Conservation (phyloP, 371 early-diverging fungal genomes). For the Saksenaea oblongispora region DNA sequence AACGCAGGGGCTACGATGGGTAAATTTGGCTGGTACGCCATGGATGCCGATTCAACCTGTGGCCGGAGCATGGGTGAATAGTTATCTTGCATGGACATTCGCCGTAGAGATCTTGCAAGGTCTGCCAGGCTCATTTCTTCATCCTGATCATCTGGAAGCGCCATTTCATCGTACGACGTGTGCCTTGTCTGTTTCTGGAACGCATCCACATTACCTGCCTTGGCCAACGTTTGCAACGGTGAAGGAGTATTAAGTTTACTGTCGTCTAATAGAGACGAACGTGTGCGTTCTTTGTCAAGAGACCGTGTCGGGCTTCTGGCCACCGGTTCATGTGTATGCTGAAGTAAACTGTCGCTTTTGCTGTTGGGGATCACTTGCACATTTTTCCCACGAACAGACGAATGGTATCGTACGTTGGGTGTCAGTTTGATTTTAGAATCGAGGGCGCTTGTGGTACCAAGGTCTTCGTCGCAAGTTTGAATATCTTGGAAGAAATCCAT, state of each 20-base stretch:
- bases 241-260: conserved; percentile 5
- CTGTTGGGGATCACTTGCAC: conserved; percentile 17
- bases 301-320: not conserved
- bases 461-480: conserved; percentile 19
- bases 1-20: conserved; percentile 29
- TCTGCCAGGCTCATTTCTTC: conserved; percentile 42
- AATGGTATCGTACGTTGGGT: conserved; percentile 28
- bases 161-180: not conserved
- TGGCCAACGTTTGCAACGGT: conserved; percentile 17
- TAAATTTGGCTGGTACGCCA: conserved; percentile 15
- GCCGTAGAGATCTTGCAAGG: conserved; percentile 27
- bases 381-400: conserved; percentile 34
- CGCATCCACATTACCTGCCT: conserved; percentile 11
- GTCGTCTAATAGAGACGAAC: not conserved
- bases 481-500: conserved; percentile 44
- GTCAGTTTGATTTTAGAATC: conserved; percentile 4
- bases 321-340: not conserved
- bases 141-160: conserved; percentile 22
- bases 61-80: conserved; percentile 5
- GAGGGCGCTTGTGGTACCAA: not conserved
- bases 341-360: conserved; percentile 8
- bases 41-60: conserved; percentile 7
- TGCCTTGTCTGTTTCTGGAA: conserved; percentile 12
- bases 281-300: not conserved
- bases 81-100: conserved; percentile 14